Evolutionary conservation across 2,329 filamentous ascomycete species (phyloP), one percentile per base, ranked within the genome.

Genomic region (Alternaria sp.): DNA sequence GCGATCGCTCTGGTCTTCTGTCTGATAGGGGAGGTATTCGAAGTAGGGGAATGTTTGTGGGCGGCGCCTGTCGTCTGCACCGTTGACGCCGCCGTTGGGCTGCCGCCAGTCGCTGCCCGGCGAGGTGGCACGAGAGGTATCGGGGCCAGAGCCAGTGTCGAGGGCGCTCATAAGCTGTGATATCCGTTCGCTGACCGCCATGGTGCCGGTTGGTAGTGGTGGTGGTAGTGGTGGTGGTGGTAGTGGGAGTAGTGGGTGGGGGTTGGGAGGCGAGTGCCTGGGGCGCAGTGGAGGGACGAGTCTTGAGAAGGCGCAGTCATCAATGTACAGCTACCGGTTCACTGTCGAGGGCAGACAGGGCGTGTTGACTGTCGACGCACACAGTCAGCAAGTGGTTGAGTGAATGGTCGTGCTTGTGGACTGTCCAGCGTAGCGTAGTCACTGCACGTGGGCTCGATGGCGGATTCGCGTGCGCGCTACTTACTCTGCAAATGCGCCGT

Each of bases 31-130:
- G 50, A 99, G 86, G 74, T 95, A 90, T 67, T 88, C 85, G 77
- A 93, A 92, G 82, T 99, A 99, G 60, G 92, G 92, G 77, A 95
- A 99, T 28, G 95, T 97, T 62, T 95, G 88, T 34, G 92, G 92
- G 64, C 87, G 81, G 63, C 83, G 84, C 51, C 94, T 89, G 75
- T 76, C 75, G 63, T 84, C 82, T 51, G 80, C 77, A 56, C 78
- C 78, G 59, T 78, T 75, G 45, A 76, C 66, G 59, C 80, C 71
- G 64, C 83, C 83, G 69, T 86, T 84, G 59, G 80, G 71, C 66
- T 82, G 80, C 80, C 79, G 69, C 82, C 85, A 66, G 84, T 85
- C 68, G 84, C 79, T 83, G 62, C 92, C 92, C 3, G 93, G 93
- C 2, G 93, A 94, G 41, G 93, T 95, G 37, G 92, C 91, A 74